A percentile compares a stretch with the other conserved stretches of the same genome.
phyloP scores from a whole-genome alignment of 768 basidiomycete species.

The Trametes meyenii region DNA sequence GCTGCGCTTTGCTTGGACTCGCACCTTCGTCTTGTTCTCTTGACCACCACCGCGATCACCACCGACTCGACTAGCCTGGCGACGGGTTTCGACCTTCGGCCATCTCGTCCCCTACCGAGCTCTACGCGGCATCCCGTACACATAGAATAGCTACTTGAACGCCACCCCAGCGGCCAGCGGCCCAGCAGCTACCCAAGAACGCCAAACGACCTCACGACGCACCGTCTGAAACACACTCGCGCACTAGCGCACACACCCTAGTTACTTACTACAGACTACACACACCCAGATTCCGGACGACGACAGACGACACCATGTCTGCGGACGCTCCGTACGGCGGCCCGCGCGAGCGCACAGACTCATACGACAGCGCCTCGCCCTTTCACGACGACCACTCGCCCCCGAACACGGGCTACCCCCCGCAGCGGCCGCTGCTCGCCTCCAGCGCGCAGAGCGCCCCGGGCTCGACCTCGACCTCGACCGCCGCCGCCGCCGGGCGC shows the following conservation, averaged over 20 bases:
- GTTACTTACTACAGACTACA: background rate
- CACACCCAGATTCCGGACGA: background rate
- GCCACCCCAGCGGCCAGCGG: too few relatives aligned
- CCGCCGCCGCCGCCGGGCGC: background rate
- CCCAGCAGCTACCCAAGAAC: too few relatives aligned
- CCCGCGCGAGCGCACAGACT: constrained; percentile 16
- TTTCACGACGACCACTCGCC: constrained; percentile 15
- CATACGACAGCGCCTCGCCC: constrained; percentile 15
- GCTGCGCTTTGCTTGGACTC: background rate
- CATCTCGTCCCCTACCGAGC: background rate
- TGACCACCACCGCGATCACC: background rate
- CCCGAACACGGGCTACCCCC: constrained; percentile 7
- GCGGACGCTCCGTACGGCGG: constrained; percentile 19
- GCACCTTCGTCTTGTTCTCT: background rate
- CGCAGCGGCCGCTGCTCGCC: background rate
- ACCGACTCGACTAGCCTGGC: background rate
- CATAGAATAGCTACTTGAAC: background rate
- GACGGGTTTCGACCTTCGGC: background rate
- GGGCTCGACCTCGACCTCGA: constrained; percentile 2
- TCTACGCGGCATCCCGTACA: background rate
- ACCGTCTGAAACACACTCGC: background rate
- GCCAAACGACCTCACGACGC: background rate
- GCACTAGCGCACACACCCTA: background rate
- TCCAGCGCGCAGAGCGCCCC: background rate
- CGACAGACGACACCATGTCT: background rate